Percentiles rank a stretch among this genome's conserved stretches.
Evolutionary conservation across 2,329 filamentous ascomycete species (phyloP).

Genomic region (Aspergillus ruber): DNA sequence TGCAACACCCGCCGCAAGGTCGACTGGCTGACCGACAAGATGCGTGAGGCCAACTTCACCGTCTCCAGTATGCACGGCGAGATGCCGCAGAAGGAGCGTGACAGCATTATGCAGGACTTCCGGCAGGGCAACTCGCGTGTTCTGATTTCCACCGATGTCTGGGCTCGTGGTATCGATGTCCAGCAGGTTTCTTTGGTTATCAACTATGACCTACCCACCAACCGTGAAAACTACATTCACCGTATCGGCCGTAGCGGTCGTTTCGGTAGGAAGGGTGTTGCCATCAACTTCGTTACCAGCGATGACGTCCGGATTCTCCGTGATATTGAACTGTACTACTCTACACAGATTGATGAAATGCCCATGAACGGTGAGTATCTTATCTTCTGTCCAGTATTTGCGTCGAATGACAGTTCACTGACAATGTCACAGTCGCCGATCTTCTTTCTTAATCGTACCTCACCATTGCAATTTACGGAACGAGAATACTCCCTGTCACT

Average conservation of each 20-base stretch:
- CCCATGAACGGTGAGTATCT: constrained; percentile 82
- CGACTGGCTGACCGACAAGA: constrained; percentile 98
- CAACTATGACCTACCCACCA: constrained; percentile 97
- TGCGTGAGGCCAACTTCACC: constrained; percentile 97
- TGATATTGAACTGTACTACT: constrained; percentile 96
- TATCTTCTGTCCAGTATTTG: neutral
- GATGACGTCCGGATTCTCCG: constrained; percentile 96
- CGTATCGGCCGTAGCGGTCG: constrained; percentile 91
- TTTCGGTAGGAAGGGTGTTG: constrained; percentile 96
- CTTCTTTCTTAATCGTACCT: constrained; percentile 27
- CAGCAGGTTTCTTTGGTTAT: constrained; percentile 98
- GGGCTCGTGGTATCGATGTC: constrained; percentile 97
- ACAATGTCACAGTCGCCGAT: constrained; percentile 25
- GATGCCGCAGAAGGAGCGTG: constrained; percentile 96
- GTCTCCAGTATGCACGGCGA: constrained; percentile 98
- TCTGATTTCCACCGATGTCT: constrained; percentile 93
- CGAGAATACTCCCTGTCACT: no score
- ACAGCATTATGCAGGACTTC: constrained; percentile 99
- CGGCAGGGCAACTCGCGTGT: constrained; percentile 93
- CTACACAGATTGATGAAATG: constrained; percentile 97
- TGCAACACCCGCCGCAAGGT: constrained; percentile 99
- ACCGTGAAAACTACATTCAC: constrained; percentile 99
- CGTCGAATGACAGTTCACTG: constrained; percentile 2
- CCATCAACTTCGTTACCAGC: constrained; percentile 98
- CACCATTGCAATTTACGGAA: neutral